phyloP scores from a whole-genome alignment of 345 rosid genomes.

The Dipteronia sinensis region DNA sequence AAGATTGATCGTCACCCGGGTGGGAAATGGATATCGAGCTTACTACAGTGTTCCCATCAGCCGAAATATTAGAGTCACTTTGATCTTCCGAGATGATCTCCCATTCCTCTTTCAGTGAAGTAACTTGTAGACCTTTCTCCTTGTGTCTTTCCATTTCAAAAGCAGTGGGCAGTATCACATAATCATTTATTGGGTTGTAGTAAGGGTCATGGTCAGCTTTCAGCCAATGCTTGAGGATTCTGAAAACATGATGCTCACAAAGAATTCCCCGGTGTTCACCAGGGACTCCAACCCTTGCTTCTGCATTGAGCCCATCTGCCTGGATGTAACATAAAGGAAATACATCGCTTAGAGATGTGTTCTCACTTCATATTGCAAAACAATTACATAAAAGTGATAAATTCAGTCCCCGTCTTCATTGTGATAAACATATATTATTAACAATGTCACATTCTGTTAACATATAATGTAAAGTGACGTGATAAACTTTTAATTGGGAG shows the following conservation, averaged over 20 bases:
- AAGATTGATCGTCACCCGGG: slow-evolving; percentile 32
- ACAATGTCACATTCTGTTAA: background rate
- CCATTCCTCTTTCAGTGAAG: slow-evolving; percentile 90
- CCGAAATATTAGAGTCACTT: slow-evolving; percentile 22
- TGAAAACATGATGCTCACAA: slow-evolving; percentile 79
- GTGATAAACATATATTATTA: background rate
- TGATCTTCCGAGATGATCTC: slow-evolving; percentile 59
- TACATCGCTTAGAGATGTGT: background rate
- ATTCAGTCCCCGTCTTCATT: background rate
- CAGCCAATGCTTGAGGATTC: slow-evolving; percentile 88
- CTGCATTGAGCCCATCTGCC: slow-evolving; percentile 96
- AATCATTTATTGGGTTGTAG: slow-evolving; percentile 89
- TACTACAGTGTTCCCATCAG: slow-evolving; percentile 28
- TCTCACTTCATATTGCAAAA: background rate
- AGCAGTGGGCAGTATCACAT: slow-evolving; percentile 74
- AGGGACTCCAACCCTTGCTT: slow-evolving; percentile 91
- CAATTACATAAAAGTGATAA: background rate
- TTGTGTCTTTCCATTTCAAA: slow-evolving; percentile 63
- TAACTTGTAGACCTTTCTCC: slow-evolving; percentile 70
- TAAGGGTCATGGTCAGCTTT: slow-evolving; percentile 77
- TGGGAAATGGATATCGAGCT: slow-evolving; percentile 65
- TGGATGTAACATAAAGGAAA: slow-evolving; percentile 21
- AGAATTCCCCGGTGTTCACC: slow-evolving; percentile 94
- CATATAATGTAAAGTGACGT: background rate
- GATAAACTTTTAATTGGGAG: background rate